Evolutionary conservation across 441 rosid species (phyloP), one percentile per base, ranked within the genome.

Genomic region (Euphorbia schlechtendalii): DNA sequence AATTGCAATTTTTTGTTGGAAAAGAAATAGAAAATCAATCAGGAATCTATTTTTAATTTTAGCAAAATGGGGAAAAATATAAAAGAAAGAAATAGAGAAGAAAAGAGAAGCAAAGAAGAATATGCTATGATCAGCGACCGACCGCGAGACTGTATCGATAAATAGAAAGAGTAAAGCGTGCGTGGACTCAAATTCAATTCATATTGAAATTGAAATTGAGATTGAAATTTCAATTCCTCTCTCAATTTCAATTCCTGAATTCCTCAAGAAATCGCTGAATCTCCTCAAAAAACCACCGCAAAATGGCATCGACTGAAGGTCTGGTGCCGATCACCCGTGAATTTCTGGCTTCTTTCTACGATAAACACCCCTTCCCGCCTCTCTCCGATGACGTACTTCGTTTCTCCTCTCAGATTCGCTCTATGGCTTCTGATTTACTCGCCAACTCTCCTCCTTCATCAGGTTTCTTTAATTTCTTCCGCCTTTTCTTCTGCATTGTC

Each of bases 271-370:
- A 24, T 27, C 22, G 10, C 49, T 11, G 17, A 25, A 52, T 5
- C 10, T 64, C 0, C n/a, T 49, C 13, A 12, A 32, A 18, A 10
- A 17, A 45, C 9, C 27, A 27, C 22, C 1, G 56, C 22, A 41
- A 21, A 61, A 87, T 89, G 96, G 90, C 95, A 71, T 85, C 96
- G 54, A 90, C 85, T 41, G 90, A 84, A 61, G 97, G 96, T 64
- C 80, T 93, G 67, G 88, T 88, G 71, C 97, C 99, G 5, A 88
- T 93, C 14, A 88, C 97, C 59, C 75, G 96, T 74, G 77, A 51
- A 48, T 93, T 84, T 71, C 83, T 93, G 57, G 82, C 96, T 56
- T 77, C 93, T 24, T 93, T 85, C 59, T 90, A 93, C 81, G 87
- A 93, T 30, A 84, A 81, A 57, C 84, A 85, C 74, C 86, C 93